Percentiles rank a stretch among this genome's conserved stretches.
These are phyloP conservation scores for Fusarium robinianum DNA, from an alignment of 2,329 filamentous ascomycete species.

Conservation along the genomic window DNA sequence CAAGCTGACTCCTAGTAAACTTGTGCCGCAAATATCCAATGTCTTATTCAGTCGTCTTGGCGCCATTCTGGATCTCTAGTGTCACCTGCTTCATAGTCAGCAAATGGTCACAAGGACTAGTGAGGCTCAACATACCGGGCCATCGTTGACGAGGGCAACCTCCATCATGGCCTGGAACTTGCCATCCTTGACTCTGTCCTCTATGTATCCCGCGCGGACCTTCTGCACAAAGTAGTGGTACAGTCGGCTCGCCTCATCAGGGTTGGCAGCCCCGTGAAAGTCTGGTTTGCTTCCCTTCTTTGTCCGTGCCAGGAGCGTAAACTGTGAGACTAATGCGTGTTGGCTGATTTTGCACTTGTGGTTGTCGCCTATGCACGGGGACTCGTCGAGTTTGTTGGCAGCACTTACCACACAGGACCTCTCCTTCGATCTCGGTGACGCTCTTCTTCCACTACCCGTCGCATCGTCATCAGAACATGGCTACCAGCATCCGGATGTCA, in stretches of 20 bases:
- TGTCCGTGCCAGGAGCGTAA: conserved; percentile 89
- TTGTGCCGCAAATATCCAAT: not conserved
- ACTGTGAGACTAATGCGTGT: conserved; percentile 79
- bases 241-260: conserved; percentile 75
- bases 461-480: conserved; percentile 24
- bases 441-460: conserved; percentile 79
- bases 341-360: conserved; percentile 1
- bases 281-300: conserved; percentile 96
- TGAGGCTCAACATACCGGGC: conserved; percentile 62
- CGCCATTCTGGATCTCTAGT: conserved; percentile 33
- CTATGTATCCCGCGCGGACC: conserved; percentile 71
- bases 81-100: conserved; percentile 28
- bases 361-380: too few species aligned
- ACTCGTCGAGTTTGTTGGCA: too few species aligned
- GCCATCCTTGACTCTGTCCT: conserved; percentile 87
- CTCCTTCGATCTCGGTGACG: conserved; percentile 85
- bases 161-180: conserved; percentile 99
- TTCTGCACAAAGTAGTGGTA: conserved; percentile 84
- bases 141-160: conserved; percentile 88
- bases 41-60: conserved; percentile 19
- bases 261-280: conserved; percentile 85
- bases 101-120: too few species aligned
- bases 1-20: not conserved
- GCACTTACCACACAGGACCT: conserved; percentile 88
- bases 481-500: conserved; percentile 1